phyloP scores from a whole-genome alignment of 331 rosid species.

The Acacia concinna region DNA sequence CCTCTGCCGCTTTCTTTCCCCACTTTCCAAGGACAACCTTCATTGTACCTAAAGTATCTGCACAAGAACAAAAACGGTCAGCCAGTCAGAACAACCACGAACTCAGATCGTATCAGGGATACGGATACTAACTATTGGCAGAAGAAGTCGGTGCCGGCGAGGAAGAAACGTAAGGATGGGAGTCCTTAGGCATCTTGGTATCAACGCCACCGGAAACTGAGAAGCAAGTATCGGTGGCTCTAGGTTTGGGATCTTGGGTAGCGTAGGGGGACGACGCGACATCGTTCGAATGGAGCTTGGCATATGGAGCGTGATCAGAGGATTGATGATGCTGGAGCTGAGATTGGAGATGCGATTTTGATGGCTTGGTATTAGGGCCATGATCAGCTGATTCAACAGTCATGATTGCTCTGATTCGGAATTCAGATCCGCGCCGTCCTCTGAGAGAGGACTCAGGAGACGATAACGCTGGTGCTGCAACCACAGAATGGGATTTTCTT shows the following conservation, averaged over 20 bases:
- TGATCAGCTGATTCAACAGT: constrained; percentile 14
- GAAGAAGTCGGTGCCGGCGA: constrained; percentile 45
- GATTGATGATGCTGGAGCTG: constrained; percentile 37
- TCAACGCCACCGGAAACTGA: constrained; percentile 55
- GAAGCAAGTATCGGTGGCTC: constrained; percentile 41
- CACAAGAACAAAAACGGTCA: neutral
- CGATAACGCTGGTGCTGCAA: neutral
- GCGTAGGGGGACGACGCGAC: constrained; percentile 43
- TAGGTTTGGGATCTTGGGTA: neutral
- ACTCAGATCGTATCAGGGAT: neutral
- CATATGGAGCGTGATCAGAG: constrained; percentile 47
- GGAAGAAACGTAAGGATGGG: constrained; percentile 74
- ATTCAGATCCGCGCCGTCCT: neutral
- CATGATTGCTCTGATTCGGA: constrained; percentile 3
- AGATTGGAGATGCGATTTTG: neutral
- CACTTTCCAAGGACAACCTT: constrained; percentile 80
- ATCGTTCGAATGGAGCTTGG: constrained; percentile 62
- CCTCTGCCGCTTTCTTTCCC: constrained; percentile 97
- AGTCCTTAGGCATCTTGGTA: constrained; percentile 71
- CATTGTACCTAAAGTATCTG: constrained; percentile 78
- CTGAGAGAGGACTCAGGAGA: neutral
- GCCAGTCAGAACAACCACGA: constrained; percentile 6
- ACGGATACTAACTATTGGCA: constrained; percentile 50
- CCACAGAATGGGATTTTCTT: neutral
- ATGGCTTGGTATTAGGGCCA: constrained; percentile 19